These are phyloP conservation scores for Tardiomyces blankii DNA, from an alignment of 1,139 yeast species.

Conservation along the genomic window DNA sequence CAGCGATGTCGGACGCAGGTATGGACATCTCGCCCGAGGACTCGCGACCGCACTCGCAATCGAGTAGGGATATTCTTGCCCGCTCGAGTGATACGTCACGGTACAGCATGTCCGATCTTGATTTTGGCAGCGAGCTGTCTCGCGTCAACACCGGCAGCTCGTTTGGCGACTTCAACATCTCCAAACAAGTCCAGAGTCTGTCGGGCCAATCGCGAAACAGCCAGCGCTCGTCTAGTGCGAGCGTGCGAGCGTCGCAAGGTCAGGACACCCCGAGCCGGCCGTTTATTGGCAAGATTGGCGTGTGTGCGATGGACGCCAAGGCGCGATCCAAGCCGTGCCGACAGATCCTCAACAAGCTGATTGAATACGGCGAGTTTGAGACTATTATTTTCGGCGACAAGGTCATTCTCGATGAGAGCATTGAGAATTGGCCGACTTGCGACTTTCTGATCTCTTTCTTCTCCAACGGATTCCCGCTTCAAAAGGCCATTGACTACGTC, in stretches of 20 bases:
- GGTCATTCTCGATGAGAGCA: slow-evolving; percentile 80
- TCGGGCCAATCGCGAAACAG: neutral
- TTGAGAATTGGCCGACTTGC: slow-evolving; percentile 98
- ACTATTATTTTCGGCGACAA: slow-evolving; percentile 96
- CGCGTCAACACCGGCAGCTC: neutral
- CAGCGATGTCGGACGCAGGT: no score
- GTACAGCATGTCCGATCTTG: neutral
- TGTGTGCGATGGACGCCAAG: slow-evolving; percentile 98
- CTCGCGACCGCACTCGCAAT: no score
- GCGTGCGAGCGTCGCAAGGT: neutral
- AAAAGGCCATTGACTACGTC: slow-evolving; percentile 87
- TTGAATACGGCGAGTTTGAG: slow-evolving; percentile 92
- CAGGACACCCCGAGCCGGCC: neutral
- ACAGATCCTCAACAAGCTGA: slow-evolving; percentile 74
- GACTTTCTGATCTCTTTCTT: slow-evolving; percentile 89
- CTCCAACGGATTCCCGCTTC: slow-evolving; percentile 92
- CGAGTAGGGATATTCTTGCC: no score
- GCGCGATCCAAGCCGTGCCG: slow-evolving; percentile 95
- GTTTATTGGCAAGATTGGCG: slow-evolving; percentile 81
- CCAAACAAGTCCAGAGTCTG: neutral
- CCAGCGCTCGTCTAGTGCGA: neutral
- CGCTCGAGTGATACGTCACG: neutral
- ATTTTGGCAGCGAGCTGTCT: neutral
- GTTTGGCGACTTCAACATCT: neutral
- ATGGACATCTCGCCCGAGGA: no score